Base-by-base conservation (phyloP, 306 rosid species). In the Vigna trinervia region DNA sequence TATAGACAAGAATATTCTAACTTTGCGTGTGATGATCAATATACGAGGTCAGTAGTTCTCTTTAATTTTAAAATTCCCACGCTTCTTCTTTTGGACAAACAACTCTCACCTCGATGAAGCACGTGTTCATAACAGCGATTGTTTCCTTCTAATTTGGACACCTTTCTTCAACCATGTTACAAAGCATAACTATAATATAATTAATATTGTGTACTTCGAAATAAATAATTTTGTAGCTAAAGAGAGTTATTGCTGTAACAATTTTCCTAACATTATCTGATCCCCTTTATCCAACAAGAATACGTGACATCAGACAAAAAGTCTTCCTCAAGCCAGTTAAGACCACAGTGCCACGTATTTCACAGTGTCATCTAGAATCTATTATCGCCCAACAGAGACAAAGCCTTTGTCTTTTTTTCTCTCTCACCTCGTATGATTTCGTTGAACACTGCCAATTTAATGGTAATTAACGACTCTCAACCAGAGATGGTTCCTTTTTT, bases 31-130 rank as follows among this genome's bases (percentile, higher is more conserved):
- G 67, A 15, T 15, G 23, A 61, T 14, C 12, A 32, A 14, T 30
- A 61, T 61, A 45, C 46, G 3, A 32, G 8, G 1, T 30, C 5
- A 12, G 19, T 26, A 58, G 9, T 58, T 22, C n/a, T 58, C n/a
- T 22, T 12, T 26, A 1, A 9, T 50, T 50, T 15, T 12, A 30
- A 28, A 30, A 1, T 2, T 90, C 94, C 15, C 13, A 15, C 1
- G 15, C 41, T 62, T 15, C 7, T 28, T 30, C 66, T 28, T 59
- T 4, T 3, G 1, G 3, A 15, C 26, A 34, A 5, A 86, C 85
- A 59, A 87, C 91, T 77, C 6, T 77, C 6, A n/a, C 7, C 26
- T 61, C 8, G 6, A 4, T 12, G 46, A 62, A 8, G 5, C 30
- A 64, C 51, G 47, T 62, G 28, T n/a, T 34, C 2, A 39, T 36